Evolutionary conservation across 495 filamentous ascomycete species (phyloP).

Genomic region (Trichodelitschia bisporula): DNA sequence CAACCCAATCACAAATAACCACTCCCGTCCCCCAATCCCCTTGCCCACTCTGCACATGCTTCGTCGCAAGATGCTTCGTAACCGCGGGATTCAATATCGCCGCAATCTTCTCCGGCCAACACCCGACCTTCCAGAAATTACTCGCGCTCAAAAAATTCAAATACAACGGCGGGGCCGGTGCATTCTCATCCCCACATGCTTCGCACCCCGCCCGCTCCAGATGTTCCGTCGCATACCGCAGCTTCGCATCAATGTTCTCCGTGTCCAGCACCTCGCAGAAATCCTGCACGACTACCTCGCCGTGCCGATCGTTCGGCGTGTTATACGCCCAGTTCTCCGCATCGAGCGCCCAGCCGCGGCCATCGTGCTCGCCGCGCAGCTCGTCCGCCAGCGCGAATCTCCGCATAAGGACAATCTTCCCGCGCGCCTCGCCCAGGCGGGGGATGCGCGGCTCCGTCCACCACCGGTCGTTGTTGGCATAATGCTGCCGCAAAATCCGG

Average conservation of each 20-base stretch:
- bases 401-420: constrained; percentile 65
- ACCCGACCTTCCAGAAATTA: constrained; percentile 78
- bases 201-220: constrained; percentile 41
- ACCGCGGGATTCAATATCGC: constrained; percentile 79
- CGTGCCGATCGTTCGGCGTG: constrained; percentile 47
- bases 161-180: constrained; percentile 34
- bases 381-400: constrained; percentile 45
- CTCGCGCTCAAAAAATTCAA: constrained; percentile 78
- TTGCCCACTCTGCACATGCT: constrained; percentile 25
- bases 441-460: constrained; percentile 60
- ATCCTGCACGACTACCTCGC: constrained; percentile 70
- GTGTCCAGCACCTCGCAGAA: constrained; percentile 73
- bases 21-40: constrained; percentile 77
- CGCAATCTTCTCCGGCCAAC: constrained; percentile 91
- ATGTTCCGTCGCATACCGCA: constrained; percentile 44
- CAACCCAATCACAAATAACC: constrained; percentile 86
- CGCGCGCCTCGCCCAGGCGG: constrained; percentile 52
- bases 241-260: constrained; percentile 57
- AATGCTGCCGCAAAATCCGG: constrained; percentile 43
- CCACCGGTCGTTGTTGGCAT: constrained; percentile 43
- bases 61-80: constrained; percentile 49
- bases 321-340: constrained; percentile 76
- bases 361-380: constrained; percentile 31
- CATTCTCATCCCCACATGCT: constrained; percentile 11
- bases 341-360: constrained; percentile 57